phyloP scores from a whole-genome alignment of 768 basidiomycete genomes.

The Roridomyces roridus region DNA sequence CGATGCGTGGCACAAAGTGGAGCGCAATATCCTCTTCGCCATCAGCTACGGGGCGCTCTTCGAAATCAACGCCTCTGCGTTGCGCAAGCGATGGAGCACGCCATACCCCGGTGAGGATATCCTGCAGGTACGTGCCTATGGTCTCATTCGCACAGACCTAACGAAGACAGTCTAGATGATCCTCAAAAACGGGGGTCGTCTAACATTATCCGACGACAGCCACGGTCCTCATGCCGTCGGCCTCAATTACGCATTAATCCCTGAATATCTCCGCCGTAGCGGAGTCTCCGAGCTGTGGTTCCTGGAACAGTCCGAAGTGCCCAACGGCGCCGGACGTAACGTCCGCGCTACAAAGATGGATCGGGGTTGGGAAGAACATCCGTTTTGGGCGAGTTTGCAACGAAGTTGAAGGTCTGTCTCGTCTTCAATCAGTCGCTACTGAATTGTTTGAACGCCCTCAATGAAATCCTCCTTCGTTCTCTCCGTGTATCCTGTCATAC shows the following conservation, averaged over 20 bases:
- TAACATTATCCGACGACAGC: conserved; percentile 94
- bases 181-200: conserved; percentile 66
- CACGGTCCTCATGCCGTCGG: conserved; percentile 91
- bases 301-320: conserved; percentile 46
- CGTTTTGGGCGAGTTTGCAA: conserved; percentile 55
- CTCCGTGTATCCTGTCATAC: no score
- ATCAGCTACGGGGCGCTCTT: conserved; percentile 88
- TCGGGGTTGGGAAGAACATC: conserved; percentile 63
- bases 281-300: conserved; percentile 73
- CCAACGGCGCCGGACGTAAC: conserved; percentile 54
- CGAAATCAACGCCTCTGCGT: conserved; percentile 91
- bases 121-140: conserved; percentile 69
- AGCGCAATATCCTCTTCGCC: conserved; percentile 77
- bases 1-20: conserved; percentile 65
- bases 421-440: no score
- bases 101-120: conserved; percentile 87
- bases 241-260: conserved; percentile 76
- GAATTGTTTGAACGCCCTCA: background rate
- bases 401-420: no score
- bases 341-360: conserved; percentile 50
- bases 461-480: no score
- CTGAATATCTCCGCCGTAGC: conserved; percentile 66
- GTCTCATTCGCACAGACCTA: no score
- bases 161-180: no score
- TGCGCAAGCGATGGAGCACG: conserved; percentile 88